Evolutionary conservation across 225 moss, liverwort and hornwort species (phyloP).

Genomic region (Asterella californica): DNA sequence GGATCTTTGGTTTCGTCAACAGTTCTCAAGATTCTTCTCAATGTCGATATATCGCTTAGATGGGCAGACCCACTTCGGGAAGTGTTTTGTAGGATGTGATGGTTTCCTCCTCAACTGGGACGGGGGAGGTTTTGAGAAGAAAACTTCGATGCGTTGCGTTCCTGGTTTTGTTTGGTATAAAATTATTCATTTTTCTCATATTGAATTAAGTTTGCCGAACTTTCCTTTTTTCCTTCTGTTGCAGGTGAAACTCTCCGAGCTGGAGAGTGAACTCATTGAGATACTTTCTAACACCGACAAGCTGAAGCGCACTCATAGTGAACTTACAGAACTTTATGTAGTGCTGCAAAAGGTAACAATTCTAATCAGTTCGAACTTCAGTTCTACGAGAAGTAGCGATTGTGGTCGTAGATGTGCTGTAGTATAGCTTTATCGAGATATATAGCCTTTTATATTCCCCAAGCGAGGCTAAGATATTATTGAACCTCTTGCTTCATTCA

Average conservation of each 20-base stretch:
- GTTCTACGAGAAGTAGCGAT: not conserved
- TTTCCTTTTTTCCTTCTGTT: not conserved
- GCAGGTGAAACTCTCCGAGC: slow-evolving; percentile 67
- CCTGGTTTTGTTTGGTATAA: not conserved
- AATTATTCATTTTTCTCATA: no score
- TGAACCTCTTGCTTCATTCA: no score
- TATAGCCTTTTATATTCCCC: no score
- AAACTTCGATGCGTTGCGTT: not conserved
- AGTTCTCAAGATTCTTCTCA: not conserved
- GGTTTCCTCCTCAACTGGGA: not conserved
- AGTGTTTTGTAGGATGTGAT: not conserved
- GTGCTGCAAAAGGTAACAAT: slow-evolving; percentile 72
- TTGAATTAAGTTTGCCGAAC: not conserved
- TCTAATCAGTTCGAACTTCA: not conserved
- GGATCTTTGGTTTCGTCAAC: not conserved
- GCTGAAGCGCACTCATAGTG: slow-evolving; percentile 58
- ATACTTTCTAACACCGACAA: slow-evolving; percentile 60
- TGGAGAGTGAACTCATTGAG: slow-evolving; percentile 78
- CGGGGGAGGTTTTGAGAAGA: not conserved
- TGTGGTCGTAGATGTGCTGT: not conserved
- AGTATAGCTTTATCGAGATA: no score
- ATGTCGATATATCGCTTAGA: not conserved
- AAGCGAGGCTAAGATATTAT: no score
- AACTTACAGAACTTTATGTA: slow-evolving; percentile 71
- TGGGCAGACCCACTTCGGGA: not conserved